phyloP scores from a whole-genome alignment of 371 early-diverging fungal species.

The Mortierella sp. region DNA sequence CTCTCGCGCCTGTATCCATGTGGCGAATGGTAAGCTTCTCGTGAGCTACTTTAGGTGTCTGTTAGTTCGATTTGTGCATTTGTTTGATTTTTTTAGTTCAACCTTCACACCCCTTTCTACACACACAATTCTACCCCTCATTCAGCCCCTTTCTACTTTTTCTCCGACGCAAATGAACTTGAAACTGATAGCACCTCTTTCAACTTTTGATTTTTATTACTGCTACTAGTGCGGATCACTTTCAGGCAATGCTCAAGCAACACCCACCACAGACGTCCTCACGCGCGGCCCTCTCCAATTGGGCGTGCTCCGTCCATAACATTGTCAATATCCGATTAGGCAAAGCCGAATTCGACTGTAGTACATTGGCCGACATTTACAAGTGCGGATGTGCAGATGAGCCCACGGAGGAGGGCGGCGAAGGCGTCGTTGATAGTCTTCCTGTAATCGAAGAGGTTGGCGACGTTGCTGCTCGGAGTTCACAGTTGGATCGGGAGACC shows the following conservation, averaged over 20 bases:
- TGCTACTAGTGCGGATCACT: constrained; percentile 83
- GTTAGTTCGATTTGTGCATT: neutral
- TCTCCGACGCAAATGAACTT: no score
- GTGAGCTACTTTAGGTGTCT: neutral
- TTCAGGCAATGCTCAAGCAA: constrained; percentile 80
- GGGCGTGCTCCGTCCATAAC: constrained; percentile 97
- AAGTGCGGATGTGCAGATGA: constrained; percentile 90
- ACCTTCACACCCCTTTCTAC: neutral
- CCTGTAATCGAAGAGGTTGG: neutral
- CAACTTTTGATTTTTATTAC: neutral
- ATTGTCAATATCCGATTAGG: constrained; percentile 92
- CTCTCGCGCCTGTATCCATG: constrained; percentile 97
- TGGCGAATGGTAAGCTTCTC: constrained; percentile 88
- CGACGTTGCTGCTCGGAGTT: neutral
- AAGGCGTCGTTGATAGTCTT: neutral
- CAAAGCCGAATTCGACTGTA: constrained; percentile 94
- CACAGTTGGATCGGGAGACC: neutral
- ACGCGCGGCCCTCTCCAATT: constrained; percentile 85
- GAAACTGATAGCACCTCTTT: no score
- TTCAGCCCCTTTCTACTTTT: neutral
- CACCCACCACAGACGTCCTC: constrained; percentile 91
- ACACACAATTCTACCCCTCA: neutral
- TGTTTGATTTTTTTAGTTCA: neutral
- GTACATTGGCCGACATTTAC: constrained; percentile 85
- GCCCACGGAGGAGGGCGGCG: constrained; percentile 10